A percentile compares a stretch with the other conserved stretches of the same genome.
Conservation (phyloP, 768 basidiomycete species). For the Suillus fuscotomentosus region DNA sequence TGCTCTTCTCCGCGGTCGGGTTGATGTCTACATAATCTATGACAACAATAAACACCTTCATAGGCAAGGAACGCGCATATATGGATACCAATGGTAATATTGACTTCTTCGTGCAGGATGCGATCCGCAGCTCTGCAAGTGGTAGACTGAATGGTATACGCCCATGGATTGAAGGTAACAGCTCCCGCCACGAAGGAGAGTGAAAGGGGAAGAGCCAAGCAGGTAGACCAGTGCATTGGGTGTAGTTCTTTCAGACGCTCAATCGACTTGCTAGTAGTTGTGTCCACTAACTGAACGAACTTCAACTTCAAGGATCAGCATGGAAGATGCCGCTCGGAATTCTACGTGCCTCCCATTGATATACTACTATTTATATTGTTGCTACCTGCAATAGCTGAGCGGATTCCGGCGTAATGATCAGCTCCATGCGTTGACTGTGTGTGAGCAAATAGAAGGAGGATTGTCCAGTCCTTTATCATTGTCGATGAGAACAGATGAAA, state of each 20-base stretch:
- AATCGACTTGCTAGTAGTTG: neutral
- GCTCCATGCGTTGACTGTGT: neutral
- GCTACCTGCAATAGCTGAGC: neutral
- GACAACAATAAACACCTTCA: neutral
- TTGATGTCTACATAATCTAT: constrained; percentile 44
- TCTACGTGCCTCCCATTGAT: neutral
- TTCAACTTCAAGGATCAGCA: neutral
- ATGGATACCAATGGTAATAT: constrained; percentile 47
- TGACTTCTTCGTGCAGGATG: constrained; percentile 26
- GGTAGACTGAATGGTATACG: constrained; percentile 28
- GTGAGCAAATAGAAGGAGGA: too few relatives aligned
- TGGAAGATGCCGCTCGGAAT: neutral
- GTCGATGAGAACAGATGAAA: too few relatives aligned
- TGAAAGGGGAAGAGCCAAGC: neutral
- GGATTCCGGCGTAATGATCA: neutral
- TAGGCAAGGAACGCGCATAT: neutral
- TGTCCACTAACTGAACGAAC: neutral
- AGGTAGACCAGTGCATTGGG: neutral
- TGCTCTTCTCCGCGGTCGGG: constrained; percentile 44
- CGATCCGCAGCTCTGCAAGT: constrained; percentile 41
- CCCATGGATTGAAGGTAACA: constrained; percentile 35
- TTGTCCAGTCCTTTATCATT: too few relatives aligned
- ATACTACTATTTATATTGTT: neutral
- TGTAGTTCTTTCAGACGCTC: neutral
- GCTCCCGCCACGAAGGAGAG: neutral